These are phyloP conservation scores for Serpula lacrymans DNA, from an alignment of 768 basidiomycete genomes.

Conservation along the genomic window DNA sequence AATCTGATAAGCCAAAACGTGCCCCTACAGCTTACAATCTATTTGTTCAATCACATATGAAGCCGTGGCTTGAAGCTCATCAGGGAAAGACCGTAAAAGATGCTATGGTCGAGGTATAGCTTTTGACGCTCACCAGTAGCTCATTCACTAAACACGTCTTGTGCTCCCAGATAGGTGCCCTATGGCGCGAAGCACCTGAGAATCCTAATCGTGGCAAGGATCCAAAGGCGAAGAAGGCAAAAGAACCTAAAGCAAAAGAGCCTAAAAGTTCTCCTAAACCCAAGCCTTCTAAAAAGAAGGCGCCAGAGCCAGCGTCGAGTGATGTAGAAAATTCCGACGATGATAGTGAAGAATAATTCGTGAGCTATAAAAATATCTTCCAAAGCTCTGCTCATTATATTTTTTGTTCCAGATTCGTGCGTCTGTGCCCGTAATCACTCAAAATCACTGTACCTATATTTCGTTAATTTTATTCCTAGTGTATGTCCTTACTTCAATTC, in stretches of 20 bases:
- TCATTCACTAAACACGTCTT: not conserved
- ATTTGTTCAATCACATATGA: slow-evolving; percentile 55
- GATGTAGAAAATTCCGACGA: slow-evolving; percentile 21
- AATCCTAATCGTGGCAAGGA: slow-evolving; percentile 63
- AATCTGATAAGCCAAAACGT: slow-evolving; percentile 50
- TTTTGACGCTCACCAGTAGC: slow-evolving; percentile 4
- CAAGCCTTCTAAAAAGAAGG: slow-evolving; percentile 7
- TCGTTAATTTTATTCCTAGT: slow-evolving; percentile 2
- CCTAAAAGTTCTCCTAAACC: not conserved
- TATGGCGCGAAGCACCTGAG: slow-evolving; percentile 59
- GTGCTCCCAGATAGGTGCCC: slow-evolving; percentile 43
- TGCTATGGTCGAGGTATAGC: slow-evolving; percentile 45
- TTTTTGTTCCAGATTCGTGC: not conserved
- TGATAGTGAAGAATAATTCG: slow-evolving; percentile 15
- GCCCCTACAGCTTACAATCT: slow-evolving; percentile 58
- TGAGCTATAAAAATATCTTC: no score
- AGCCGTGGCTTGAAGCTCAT: slow-evolving; percentile 53
- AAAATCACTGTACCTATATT: not conserved
- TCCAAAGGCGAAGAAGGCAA: slow-evolving; percentile 43
- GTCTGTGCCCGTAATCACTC: slow-evolving; percentile 7
- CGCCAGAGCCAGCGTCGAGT: slow-evolving; percentile 17
- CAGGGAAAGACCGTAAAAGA: slow-evolving; percentile 47
- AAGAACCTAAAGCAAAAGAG: slow-evolving; percentile 23
- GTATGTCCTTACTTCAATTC: slow-evolving; percentile 12
- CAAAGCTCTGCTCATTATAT: not conserved